Evolutionary conservation across 2,329 filamentous ascomycete species (phyloP).

Genomic region (Calonectria crousiana): DNA sequence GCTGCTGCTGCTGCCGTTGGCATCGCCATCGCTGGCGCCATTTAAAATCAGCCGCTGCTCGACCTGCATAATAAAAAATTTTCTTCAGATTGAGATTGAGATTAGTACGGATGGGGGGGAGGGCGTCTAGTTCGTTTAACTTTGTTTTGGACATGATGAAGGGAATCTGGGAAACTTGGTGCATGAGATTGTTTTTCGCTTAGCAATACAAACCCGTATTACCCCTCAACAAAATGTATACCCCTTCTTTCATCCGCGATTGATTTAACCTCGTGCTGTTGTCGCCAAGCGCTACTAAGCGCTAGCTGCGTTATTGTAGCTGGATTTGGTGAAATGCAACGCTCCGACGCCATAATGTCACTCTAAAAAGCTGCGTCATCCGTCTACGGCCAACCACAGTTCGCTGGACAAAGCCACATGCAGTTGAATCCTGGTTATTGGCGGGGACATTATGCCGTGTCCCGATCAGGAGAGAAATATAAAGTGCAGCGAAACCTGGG

Average conservation of each 20-base stretch:
- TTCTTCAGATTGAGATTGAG: not conserved
- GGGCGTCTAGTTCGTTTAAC: not conserved
- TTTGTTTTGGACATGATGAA: not conserved
- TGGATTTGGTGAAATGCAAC: not conserved
- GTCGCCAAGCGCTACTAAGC: not conserved
- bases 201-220: not conserved
- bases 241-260: not conserved
- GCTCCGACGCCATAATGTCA: not conserved
- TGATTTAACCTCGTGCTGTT: not conserved
- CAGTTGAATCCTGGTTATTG: not conserved
- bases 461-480: not conserved
- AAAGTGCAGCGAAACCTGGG: not conserved
- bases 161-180: not conserved
- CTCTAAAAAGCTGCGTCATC: not conserved
- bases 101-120: not conserved
- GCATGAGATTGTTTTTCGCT: not conserved
- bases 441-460: not conserved
- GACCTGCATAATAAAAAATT: not conserved
- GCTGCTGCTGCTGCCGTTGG: not conserved
- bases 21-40: not conserved
- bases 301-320: not conserved
- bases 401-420: not conserved
- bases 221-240: not conserved
- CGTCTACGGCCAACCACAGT: not conserved
- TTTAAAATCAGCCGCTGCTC: not conserved